Evolutionary conservation across 306 rosid genomes (phyloP).

Genomic region (Begonia loranthoides): DNA sequence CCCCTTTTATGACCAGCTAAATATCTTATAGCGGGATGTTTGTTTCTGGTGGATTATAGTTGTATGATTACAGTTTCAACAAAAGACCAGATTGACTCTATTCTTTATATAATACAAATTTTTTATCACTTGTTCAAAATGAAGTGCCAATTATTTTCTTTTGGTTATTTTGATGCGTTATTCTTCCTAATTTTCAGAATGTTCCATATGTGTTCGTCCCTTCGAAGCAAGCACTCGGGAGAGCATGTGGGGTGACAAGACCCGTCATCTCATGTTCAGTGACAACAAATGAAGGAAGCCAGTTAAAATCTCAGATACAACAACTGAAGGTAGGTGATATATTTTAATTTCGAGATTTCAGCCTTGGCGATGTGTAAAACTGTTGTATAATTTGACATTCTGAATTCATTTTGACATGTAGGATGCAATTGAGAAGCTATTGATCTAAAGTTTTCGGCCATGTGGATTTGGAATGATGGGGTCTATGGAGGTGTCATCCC

Average conservation of each 20-base stretch:
- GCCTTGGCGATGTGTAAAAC: neutral
- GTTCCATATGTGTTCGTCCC: conserved; percentile 83
- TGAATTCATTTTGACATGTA: conserved; percentile 17
- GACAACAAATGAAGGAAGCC: conserved; percentile 87
- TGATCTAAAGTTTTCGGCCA: conserved; percentile 33
- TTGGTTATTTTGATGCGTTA: no score
- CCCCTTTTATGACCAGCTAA: no score
- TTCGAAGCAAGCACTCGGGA: conserved; percentile 89
- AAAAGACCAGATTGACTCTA: no score
- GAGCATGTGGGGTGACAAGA: conserved; percentile 90
- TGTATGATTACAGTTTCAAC: no score
- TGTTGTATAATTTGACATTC: neutral
- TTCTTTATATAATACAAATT: no score
- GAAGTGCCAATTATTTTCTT: no score
- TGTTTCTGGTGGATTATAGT: no score
- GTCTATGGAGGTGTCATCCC: conserved; percentile 55
- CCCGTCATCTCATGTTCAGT: conserved; percentile 88
- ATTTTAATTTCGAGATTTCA: neutral
- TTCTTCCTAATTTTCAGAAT: conserved; percentile 26
- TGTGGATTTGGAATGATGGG: conserved; percentile 63
- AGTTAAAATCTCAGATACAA: conserved; percentile 73
- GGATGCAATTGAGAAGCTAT: conserved; percentile 95
- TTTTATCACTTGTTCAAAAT: no score
- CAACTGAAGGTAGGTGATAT: conserved; percentile 51
- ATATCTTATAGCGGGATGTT: no score